Percentiles rank a stretch among this genome's conserved stretches.
These are phyloP conservation scores for Cornus controversa DNA, from an alignment of 148 eudicot genomes.

Conservation along the genomic window DNA sequence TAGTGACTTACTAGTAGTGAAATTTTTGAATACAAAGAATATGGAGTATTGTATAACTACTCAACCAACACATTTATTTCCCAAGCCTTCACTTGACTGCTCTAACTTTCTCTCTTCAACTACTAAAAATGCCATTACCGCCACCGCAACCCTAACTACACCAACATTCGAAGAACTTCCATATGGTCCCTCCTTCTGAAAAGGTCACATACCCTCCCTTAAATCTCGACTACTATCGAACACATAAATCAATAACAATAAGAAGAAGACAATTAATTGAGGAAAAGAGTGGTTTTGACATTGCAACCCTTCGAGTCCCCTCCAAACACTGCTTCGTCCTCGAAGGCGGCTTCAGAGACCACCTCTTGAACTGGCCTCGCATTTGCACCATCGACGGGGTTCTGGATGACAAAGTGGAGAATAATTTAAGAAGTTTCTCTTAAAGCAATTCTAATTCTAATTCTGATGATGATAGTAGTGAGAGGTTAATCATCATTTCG, in stretches of 20 bases:
- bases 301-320: constrained; percentile 78
- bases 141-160: constrained; percentile 15
- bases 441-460: too few relatives aligned
- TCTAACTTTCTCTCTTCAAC: constrained; percentile 18
- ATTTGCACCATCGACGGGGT: constrained; percentile 79
- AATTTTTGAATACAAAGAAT: too few relatives aligned
- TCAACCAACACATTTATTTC: constrained; percentile 16
- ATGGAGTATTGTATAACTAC: too few relatives aligned
- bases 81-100: constrained; percentile 14
- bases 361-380: constrained; percentile 90
- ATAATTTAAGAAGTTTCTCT: constrained; percentile 22
- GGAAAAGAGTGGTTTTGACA: constrained; percentile 46
- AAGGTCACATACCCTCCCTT: constrained; percentile 40
- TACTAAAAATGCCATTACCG: constrained; percentile 14
- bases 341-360: constrained; percentile 78
- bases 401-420: constrained; percentile 72
- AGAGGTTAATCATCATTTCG: constrained; percentile 31
- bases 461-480: constrained; percentile 26
- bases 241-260: not conserved
- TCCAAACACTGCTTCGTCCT: constrained; percentile 58
- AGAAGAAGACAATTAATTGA: constrained; percentile 31
- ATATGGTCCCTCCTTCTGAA: constrained; percentile 79
- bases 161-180: constrained; percentile 17
- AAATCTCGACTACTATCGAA: not conserved
- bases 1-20: too few relatives aligned